Percentiles rank a stretch among this genome's conserved stretches.
phyloP scores from a whole-genome alignment of 305 asterid species.

The Ajuga reptans region DNA sequence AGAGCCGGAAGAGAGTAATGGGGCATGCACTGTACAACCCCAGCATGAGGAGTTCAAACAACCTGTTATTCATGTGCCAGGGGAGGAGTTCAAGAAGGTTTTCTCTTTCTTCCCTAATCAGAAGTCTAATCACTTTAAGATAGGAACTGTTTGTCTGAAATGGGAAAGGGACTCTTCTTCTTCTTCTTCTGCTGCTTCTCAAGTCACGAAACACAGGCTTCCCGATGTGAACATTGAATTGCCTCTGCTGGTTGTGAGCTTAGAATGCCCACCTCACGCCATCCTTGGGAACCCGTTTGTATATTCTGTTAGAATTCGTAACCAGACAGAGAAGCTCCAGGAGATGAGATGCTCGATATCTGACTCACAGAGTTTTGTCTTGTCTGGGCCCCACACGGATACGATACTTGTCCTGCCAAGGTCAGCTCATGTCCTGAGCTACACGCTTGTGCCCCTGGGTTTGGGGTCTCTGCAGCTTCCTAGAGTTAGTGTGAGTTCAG shows the following conservation, averaged over 20 bases:
- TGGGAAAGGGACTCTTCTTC: constrained; percentile 54
- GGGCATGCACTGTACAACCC: constrained; percentile 42
- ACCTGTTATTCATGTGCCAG: constrained; percentile 56
- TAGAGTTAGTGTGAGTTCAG: constrained; percentile 53
- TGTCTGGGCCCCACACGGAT: constrained; percentile 81
- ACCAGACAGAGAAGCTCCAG: constrained; percentile 68
- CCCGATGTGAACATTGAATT: constrained; percentile 70
- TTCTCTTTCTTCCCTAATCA: constrained; percentile 58
- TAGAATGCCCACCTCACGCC: constrained; percentile 78
- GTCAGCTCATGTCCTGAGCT: constrained; percentile 48
- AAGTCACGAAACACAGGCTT: constrained; percentile 61
- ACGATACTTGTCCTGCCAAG: constrained; percentile 62
- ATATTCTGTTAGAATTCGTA: constrained; percentile 46
- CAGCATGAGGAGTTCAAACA: constrained; percentile 41
- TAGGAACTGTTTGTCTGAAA: constrained; percentile 61
- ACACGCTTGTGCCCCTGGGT: constrained; percentile 74
- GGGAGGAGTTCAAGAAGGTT: constrained; percentile 87
- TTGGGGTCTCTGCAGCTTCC: constrained; percentile 85
- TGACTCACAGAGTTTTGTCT: constrained; percentile 79
- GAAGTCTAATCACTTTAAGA: constrained; percentile 33
- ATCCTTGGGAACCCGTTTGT: constrained; percentile 66
- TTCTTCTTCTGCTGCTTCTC: constrained; percentile 25
- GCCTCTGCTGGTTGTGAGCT: constrained; percentile 61
- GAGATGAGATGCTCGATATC: constrained; percentile 74
- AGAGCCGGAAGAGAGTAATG: constrained; percentile 43